Base-by-base conservation (phyloP, 345 rosid genomes). In the Dimocarpus longan region DNA sequence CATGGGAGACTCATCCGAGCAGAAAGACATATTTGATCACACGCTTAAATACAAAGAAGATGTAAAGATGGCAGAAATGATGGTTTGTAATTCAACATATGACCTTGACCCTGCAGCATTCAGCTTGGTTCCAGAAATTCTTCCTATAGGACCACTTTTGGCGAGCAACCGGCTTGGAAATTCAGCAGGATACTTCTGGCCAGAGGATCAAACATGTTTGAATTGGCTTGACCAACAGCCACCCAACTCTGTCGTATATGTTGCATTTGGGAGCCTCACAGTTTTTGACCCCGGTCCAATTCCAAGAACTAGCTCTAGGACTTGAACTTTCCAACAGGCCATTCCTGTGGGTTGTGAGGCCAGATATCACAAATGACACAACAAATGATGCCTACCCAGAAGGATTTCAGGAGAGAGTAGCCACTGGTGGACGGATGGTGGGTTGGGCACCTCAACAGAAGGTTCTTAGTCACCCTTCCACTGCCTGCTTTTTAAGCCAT, bases 401-500 rank as follows among this genome's bases (percentile, higher is more conserved):
- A 37, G 83, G 83, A 0, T 80, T 76, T 64, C 32, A 5, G 5
- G 22, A 54, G 8, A 67, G 66, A 28, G 64, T 79, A 66, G 22
- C 72, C 52, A 62, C 40, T 5, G 56, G 54, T 8, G n/a, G 80
- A 22, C 76, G 67, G 76, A 52, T 88, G 64, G 78, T 84, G 21
- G 81, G 66, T 65, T 88, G 91, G 91, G 87, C 79, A 28, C 84
- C 91, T 50, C 91, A 88, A 69, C 82, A 77, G 18, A 80, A 76
- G 73, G 80, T 88, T 32, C 81, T 88, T 21, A 74, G 73, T 8
- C 80, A 76, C 74, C 71, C 82, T 63, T 83, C 87, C 2, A 59
- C 85, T 28, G 91, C 88, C 50, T 85, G 88, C 68, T 86, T 86
- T 54, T 78, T 86, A 48, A 90, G 90, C 81, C 93, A 88, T 68